Conservation (phyloP, 2,329 filamentous ascomycete genomes). For the Epichloe hybrida region DNA sequence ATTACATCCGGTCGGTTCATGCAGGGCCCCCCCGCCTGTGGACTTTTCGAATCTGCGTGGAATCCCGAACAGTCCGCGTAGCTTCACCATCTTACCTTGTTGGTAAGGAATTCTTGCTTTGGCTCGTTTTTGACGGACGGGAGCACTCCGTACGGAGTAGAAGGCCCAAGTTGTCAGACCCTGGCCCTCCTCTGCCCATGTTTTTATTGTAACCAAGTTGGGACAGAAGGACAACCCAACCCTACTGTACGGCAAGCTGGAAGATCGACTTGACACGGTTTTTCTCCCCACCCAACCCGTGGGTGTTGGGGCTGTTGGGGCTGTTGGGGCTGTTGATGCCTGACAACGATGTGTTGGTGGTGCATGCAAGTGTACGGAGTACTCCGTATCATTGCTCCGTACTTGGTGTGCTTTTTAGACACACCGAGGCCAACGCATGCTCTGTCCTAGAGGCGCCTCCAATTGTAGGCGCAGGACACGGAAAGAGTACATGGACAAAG, state of each 20-base stretch:
- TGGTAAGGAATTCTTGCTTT: neutral
- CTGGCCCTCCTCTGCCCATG: neutral
- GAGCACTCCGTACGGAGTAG: neutral
- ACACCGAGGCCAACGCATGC: neutral
- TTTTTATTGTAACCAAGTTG: neutral
- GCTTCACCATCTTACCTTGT: neutral
- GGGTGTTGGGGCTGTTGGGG: neutral
- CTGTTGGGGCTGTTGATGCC: neutral
- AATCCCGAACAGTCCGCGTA: neutral
- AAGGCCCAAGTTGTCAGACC: neutral
- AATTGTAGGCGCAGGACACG: neutral
- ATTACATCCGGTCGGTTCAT: slow-evolving; percentile 7
- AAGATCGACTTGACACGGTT: too few species aligned
- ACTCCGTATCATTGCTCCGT: too few species aligned
- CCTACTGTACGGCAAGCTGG: too few species aligned
- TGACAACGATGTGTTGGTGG: slow-evolving; percentile 2
- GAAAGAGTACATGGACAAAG: too few species aligned
- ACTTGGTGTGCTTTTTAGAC: neutral
- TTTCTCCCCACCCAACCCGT: neutral
- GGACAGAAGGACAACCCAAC: neutral
- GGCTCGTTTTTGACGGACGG: neutral
- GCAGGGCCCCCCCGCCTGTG: slow-evolving; percentile 1
- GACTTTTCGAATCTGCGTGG: neutral
- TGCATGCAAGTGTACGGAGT: neutral
- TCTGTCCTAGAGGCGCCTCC: neutral